These are phyloP conservation scores for Elongisporangium prolatum DNA, from an alignment of 352 stramenopile species.

Conservation along the genomic window DNA sequence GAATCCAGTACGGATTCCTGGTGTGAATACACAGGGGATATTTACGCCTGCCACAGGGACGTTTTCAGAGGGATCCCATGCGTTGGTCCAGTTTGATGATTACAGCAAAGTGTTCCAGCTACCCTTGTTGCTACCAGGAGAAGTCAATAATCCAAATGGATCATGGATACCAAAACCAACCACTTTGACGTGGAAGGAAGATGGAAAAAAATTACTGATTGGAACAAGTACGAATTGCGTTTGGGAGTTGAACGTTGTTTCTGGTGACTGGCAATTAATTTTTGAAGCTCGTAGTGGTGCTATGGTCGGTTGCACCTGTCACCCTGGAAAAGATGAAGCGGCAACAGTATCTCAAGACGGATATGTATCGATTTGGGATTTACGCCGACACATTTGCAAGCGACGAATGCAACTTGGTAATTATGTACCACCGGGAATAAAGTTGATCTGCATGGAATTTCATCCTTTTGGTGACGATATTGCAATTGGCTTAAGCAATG, in stretches of 20 bases:
- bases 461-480: constrained; percentile 50
- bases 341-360: constrained; percentile 44
- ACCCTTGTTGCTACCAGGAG: constrained; percentile 26
- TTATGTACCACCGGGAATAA: constrained; percentile 15
- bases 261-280: constrained; percentile 41
- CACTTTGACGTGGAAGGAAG: constrained; percentile 52
- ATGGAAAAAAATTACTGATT: constrained; percentile 43
- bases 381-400: constrained; percentile 32
- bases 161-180: constrained; percentile 57
- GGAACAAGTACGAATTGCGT: constrained; percentile 55
- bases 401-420: constrained; percentile 25
- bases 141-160: constrained; percentile 9
- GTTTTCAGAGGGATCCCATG: constrained; percentile 46
- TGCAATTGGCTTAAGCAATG: constrained; percentile 40
- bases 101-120: constrained; percentile 32
- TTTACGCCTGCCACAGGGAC: constrained; percentile 47
- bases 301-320: constrained; percentile 25
- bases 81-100: constrained; percentile 26
- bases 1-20: constrained; percentile 46
- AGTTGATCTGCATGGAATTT: constrained; percentile 47
- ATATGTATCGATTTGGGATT: constrained; percentile 52
- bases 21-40: constrained; percentile 48
- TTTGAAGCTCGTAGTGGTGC: constrained; percentile 46
- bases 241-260: constrained; percentile 48
- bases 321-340: constrained; percentile 41